Evolutionary conservation across 1,284 basidiomycete species (phyloP), one percentile per base, ranked within the genome.

Genomic region (Austroboletus sp.): DNA sequence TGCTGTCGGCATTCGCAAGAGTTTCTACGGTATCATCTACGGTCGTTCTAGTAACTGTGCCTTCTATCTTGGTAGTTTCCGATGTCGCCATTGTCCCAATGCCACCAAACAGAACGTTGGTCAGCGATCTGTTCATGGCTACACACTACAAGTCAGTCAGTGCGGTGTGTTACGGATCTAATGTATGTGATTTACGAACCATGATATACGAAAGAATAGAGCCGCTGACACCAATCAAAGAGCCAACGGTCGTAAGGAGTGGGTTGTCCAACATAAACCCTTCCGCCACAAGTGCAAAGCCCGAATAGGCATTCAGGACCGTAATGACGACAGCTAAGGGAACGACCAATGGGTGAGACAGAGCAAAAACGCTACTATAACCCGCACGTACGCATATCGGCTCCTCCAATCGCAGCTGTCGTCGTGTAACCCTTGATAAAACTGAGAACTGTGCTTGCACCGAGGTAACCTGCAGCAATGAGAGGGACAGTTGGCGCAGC

Each of bases 241-340:
- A 82, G 16, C 88, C 88, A 16, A 91, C 78, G 0, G 83, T 85
- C 1, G 86, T 87, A 40, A 91, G 67, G 6, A 91, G 72, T 17
- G 86, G 78, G 58, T 91, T 90, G 58, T 91, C 85, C 51, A 90
- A 66, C 88, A 91, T 91, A 60, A 91, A 86, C 6, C 86, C 88
- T 74, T 91, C 88, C 3, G 88, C 88, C n/a, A 91, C 86, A n/a
- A 91, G 76, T 16, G 88, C 88, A 55, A 91, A 89, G n/a, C 88
- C 88, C 44, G 85, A 89, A 63, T 90, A 91, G 10, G 89, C 87
- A 60, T 91, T 91, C 48, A 91, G 61, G 4, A 91, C 89, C 2
- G 88, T 90, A 43, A 91, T 90, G 4, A 91, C 84, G 21, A 90
- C 89, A 46, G 88, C 85, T 88, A 31, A 25, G 15, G 6, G 25